These are phyloP conservation scores for Blakeslea trispora DNA, from an alignment of 371 early-diverging fungal species.

Conservation along the genomic window DNA sequence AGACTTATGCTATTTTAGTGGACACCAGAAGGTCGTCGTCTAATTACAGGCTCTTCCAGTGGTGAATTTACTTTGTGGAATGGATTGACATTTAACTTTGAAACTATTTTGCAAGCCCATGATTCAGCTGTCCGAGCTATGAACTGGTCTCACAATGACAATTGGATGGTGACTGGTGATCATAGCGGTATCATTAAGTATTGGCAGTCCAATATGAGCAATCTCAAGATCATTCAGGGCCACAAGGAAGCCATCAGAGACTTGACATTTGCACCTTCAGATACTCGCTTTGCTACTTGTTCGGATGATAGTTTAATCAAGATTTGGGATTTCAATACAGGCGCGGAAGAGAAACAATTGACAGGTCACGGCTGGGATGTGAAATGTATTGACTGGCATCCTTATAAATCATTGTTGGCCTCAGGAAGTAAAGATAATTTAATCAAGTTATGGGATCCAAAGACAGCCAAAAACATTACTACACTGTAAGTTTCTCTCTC, in stretches of 20 bases:
- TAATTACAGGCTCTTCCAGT: conserved; percentile 96
- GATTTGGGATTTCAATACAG: conserved; percentile 95
- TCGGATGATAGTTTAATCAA: conserved; percentile 98
- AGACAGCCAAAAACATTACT: conserved; percentile 83
- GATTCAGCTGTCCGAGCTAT: conserved; percentile 95
- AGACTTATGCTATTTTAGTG: conserved; percentile 60
- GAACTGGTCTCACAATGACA: conserved; percentile 97
- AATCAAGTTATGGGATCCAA: conserved; percentile 99
- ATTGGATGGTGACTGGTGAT: conserved; percentile 98
- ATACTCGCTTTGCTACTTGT: conserved; percentile 96
- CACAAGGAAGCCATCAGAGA: conserved; percentile 96
- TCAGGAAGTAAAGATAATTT: conserved; percentile 99
- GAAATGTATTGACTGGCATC: conserved; percentile 99
- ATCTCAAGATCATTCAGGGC: conserved; percentile 90
- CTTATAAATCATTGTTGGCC: conserved; percentile 92
- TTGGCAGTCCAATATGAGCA: conserved; percentile 99
- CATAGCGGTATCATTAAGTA: conserved; percentile 97
- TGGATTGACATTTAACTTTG: conserved; percentile 99
- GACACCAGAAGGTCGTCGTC: conserved; percentile 98
- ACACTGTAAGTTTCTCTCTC: conserved; percentile 74
- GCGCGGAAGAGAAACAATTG: conserved; percentile 82
- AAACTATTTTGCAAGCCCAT: conserved; percentile 98
- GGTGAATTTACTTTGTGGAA: conserved; percentile 99
- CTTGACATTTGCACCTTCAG: conserved; percentile 69
- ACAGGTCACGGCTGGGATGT: conserved; percentile 99